phyloP scores from a whole-genome alignment of 768 basidiomycete species.

The Boletus subcaerulescens region DNA sequence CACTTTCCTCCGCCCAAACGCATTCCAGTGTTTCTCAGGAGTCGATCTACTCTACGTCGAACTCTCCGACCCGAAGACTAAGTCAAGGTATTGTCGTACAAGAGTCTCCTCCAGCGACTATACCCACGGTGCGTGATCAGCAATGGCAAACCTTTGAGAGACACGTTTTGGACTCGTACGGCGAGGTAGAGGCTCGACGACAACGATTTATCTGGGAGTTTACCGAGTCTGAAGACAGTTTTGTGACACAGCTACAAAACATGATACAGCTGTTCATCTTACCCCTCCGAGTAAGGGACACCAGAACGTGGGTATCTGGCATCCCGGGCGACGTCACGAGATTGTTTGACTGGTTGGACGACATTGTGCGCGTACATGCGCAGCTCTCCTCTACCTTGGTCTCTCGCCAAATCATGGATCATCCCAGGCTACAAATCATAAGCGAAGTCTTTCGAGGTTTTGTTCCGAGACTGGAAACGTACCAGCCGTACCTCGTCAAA shows the following conservation, averaged over 20 bases:
- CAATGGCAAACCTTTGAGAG: constrained; percentile 24
- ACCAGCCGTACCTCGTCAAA: constrained; percentile 82
- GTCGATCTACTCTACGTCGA: constrained; percentile 24
- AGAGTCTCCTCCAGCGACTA: constrained; percentile 6
- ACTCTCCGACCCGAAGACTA: constrained; percentile 11
- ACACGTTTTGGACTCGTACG: constrained; percentile 34
- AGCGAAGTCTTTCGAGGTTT: constrained; percentile 59
- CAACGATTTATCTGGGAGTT: constrained; percentile 71
- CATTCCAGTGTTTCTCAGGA: constrained; percentile 21
- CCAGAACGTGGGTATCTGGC: constrained; percentile 75
- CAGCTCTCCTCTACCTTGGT: constrained; percentile 54
- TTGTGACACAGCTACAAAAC: constrained; percentile 62
- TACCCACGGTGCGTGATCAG: constrained; percentile 12
- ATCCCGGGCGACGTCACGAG: constrained; percentile 68
- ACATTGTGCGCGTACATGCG: constrained; percentile 75
- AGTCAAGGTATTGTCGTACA: constrained; percentile 5
- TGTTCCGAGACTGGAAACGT: constrained; percentile 69
- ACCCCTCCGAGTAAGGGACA: constrained; percentile 71
- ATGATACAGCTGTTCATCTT: constrained; percentile 73
- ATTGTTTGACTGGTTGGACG: constrained; percentile 86
- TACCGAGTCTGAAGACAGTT: constrained; percentile 61
- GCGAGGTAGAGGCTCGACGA: constrained; percentile 52
- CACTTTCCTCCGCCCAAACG: constrained; percentile 10
- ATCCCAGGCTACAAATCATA: constrained; percentile 48
- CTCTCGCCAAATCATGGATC: constrained; percentile 38